These are phyloP conservation scores for Agrocybe chaxingu DNA, from an alignment of 768 basidiomycete genomes.

Conservation along the genomic window DNA sequence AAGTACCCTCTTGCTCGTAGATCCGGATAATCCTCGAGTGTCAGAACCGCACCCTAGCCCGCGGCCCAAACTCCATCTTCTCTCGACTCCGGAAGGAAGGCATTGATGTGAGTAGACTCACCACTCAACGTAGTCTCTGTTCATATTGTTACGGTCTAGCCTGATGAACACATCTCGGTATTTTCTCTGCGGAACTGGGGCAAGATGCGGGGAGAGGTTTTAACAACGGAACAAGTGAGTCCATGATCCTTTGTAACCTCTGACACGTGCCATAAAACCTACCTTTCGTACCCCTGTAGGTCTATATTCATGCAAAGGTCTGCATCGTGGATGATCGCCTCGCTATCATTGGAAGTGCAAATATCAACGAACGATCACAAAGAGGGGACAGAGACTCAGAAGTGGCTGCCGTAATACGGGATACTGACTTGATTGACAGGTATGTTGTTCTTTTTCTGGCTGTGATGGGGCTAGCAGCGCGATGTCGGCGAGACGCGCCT, in stretches of 20 bases:
- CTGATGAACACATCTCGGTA: constrained; percentile 87
- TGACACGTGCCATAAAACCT: too few species aligned
- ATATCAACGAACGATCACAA: constrained; percentile 96
- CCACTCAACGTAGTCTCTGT: neutral
- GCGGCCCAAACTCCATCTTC: constrained; percentile 93
- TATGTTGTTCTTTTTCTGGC: constrained; percentile 26
- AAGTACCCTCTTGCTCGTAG: constrained; percentile 30
- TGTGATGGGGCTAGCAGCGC: neutral
- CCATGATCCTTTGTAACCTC: too few species aligned
- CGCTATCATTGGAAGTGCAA: constrained; percentile 93
- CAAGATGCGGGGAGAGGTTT: constrained; percentile 76
- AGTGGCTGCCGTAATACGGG: constrained; percentile 86
- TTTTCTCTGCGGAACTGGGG: constrained; percentile 94
- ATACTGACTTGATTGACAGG: constrained; percentile 97
- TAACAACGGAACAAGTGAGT: constrained; percentile 84
- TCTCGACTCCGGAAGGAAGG: constrained; percentile 78
- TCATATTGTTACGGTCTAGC: constrained; percentile 40
- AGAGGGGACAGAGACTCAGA: constrained; percentile 97
- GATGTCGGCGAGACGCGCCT: neutral
- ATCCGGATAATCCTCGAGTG: constrained; percentile 94
- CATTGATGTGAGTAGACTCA: constrained; percentile 67
- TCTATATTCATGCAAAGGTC: constrained; percentile 89
- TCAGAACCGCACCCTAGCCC: constrained; percentile 83
- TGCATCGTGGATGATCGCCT: constrained; percentile 93
- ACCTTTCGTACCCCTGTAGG: constrained; percentile 32